Conservation (phyloP, 345 rosid genomes). For the Bretschneidera sinensis region DNA sequence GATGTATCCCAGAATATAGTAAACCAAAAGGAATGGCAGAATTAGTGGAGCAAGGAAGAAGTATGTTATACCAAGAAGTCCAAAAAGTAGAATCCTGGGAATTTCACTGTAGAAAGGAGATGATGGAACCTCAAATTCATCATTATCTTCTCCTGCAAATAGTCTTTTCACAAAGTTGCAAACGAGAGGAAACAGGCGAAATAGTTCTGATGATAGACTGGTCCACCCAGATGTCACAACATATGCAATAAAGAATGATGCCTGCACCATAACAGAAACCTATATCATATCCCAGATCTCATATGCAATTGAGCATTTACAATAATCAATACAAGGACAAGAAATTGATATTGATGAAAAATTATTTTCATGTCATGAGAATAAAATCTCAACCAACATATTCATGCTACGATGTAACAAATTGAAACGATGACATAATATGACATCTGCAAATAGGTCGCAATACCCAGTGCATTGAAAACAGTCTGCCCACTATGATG, state of each 20-base stretch:
- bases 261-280: constrained; percentile 42
- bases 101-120: constrained; percentile 64
- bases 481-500: no score
- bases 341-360: no score
- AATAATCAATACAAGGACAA: no score
- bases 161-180: constrained; percentile 31
- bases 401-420: no score
- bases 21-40: constrained; percentile 80
- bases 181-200: constrained; percentile 62
- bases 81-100: constrained; percentile 64
- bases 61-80: constrained; percentile 81
- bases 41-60: constrained; percentile 86
- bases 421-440: no score
- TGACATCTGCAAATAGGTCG: no score
- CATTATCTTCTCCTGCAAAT: constrained; percentile 32
- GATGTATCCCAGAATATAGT: constrained; percentile 79
- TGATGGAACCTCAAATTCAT: constrained; percentile 59
- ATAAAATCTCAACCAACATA: no score
- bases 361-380: no score
- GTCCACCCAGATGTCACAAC: constrained; percentile 97
- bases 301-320: no score
- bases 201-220: constrained; percentile 68
- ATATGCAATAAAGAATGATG: constrained; percentile 86
- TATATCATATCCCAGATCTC: background rate
- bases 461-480: no score